Base-by-base conservation (phyloP, 495 filamentous ascomycete genomes). In the Halenospora varia region DNA sequence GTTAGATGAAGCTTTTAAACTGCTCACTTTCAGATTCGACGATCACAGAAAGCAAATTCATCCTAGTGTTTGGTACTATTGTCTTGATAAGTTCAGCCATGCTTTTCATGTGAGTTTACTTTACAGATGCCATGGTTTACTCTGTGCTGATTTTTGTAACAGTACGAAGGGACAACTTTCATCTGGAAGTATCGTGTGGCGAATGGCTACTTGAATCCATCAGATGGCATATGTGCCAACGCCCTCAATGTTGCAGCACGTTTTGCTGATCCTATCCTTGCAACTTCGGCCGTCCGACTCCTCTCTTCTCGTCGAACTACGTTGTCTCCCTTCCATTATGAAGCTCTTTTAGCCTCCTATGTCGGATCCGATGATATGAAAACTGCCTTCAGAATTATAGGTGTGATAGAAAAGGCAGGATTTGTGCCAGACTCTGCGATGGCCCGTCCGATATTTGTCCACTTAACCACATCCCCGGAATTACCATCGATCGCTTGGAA, bases 281-380 rank as follows among this genome's bases (percentile, higher is more conserved):
- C 87, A 10, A 82, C 82, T 10, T 73, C 80, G 52, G 86, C 82
- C 40, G 76, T 91, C 60, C 78, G 80, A 42, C 65, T 76, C 40
- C 75, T 87, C 17, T 78, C 79, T 0, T 67, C 77, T 2, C 76
- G 82, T 13, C 78, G 74, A 1, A 67, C 78, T 19, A 68, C 74
- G 35, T 76, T 89, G 25, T 70, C 75, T 2, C 60, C 75, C 3
- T 77, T 85, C 48, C 88, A 96, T 65, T 96, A 94, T 71, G 89
- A 92, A 68, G 75, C 81, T 25, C 76, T 96, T 15, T 66, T 92
- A 18, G 81, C 88, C 54, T 75, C 83, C 29, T 87, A 95, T 66
- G 68, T 79, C n/a, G 66, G 62, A n/a, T 67, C 70, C 3, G 77
- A 75, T 1, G 80, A 87, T 53, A 56, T 88, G 10, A 64, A 59